These are phyloP conservation scores for Paraphaeosphaeria sporulosa DNA, from an alignment of 2,329 filamentous ascomycete genomes.

Conservation along the genomic window DNA sequence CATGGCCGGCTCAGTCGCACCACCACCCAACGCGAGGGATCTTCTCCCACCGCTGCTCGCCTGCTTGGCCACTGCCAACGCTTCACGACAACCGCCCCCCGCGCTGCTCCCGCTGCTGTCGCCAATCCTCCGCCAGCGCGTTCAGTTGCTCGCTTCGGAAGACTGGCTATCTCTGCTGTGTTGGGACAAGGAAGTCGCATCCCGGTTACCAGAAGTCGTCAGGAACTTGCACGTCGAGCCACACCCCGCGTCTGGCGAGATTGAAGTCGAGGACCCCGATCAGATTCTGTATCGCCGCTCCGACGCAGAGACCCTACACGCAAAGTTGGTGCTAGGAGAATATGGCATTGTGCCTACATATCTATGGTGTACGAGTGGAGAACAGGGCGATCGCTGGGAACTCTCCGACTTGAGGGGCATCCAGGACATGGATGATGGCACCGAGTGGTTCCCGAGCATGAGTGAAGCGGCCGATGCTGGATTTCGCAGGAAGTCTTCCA, in stretches of 20 bases:
- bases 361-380: slow-evolving; percentile 73
- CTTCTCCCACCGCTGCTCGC: slow-evolving; percentile 70
- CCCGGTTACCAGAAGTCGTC: slow-evolving; percentile 67
- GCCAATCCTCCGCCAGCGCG: slow-evolving; percentile 68
- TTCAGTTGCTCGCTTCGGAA: slow-evolving; percentile 68
- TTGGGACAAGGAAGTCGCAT: slow-evolving; percentile 67
- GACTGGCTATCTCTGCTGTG: slow-evolving; percentile 78
- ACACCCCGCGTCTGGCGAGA: slow-evolving; percentile 81
- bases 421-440: slow-evolving; percentile 63
- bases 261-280: slow-evolving; percentile 75
- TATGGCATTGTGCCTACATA: slow-evolving; percentile 71
- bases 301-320: slow-evolving; percentile 78
- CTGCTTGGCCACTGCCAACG: slow-evolving; percentile 68
- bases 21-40: slow-evolving; percentile 62
- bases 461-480: slow-evolving; percentile 66
- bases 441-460: slow-evolving; percentile 65
- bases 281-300: slow-evolving; percentile 70
- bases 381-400: slow-evolving; percentile 72
- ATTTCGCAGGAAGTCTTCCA: slow-evolving; percentile 37
- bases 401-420: slow-evolving; percentile 73
- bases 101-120: slow-evolving; percentile 67
- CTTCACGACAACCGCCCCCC: slow-evolving; percentile 66
- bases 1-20: slow-evolving; percentile 63
- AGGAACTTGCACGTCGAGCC: slow-evolving; percentile 72
- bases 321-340: slow-evolving; percentile 67